Percentiles rank a stretch among this genome's conserved stretches.
Evolutionary conservation across 441 rosid genomes (phyloP).

Genomic region (Brassica balearica): DNA sequence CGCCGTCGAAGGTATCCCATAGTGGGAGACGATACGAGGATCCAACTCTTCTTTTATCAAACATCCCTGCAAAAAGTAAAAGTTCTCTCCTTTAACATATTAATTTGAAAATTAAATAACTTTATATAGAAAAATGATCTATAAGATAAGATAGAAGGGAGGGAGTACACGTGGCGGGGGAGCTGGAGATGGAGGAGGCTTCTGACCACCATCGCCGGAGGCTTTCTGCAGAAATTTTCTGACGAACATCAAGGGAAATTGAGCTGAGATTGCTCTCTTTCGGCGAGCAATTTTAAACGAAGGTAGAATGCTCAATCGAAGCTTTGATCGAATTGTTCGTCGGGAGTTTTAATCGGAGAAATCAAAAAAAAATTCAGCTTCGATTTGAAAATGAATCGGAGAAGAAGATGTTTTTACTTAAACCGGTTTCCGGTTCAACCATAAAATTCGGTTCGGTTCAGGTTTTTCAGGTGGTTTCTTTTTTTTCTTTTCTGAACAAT

Average conservation of each 20-base stretch:
- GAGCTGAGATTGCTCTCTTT: conserved; percentile 34
- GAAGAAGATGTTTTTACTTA: conserved; percentile 14
- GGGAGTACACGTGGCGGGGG: conserved; percentile 49
- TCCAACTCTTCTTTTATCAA: conserved; percentile 48
- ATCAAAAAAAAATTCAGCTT: conserved; percentile 18
- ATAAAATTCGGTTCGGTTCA: neutral
- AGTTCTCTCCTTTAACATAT: neutral
- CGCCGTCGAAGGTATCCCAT: conserved; percentile 69
- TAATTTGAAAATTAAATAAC: neutral
- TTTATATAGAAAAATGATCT: neutral
- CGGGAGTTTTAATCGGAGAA: conserved; percentile 29
- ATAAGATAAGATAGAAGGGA: neutral
- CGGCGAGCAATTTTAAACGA: conserved; percentile 11
- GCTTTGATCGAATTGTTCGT: conserved; percentile 7
- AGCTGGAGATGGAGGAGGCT: conserved; percentile 39
- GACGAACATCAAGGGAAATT: conserved; percentile 55
- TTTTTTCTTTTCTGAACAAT: too few species aligned
- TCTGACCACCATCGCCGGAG: conserved; percentile 41
- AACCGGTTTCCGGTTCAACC: conserved; percentile 19
- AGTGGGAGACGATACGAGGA: conserved; percentile 57
- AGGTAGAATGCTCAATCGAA: too few species aligned
- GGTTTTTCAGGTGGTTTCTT: too few species aligned
- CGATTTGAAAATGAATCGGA: conserved; percentile 30
- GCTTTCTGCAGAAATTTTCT: conserved; percentile 60
- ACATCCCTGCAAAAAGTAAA: conserved; percentile 40